Percentiles rank a stretch among this genome's conserved stretches.
These are phyloP conservation scores for Phytophthora macrochlamydospora DNA, from an alignment of 352 stramenopile genomes.

Conservation along the genomic window DNA sequence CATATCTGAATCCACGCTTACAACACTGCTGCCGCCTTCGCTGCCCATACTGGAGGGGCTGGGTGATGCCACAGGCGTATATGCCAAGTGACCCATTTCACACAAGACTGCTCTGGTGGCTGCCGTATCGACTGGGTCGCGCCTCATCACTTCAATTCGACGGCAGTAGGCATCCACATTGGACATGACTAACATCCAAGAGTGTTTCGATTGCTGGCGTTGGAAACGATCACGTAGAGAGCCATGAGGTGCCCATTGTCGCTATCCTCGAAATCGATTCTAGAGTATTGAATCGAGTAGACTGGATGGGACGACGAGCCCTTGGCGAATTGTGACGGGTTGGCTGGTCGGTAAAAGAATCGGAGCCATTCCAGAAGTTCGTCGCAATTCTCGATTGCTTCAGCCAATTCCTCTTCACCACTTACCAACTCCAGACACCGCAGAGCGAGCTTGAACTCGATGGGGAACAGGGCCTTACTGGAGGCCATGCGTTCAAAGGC, in stretches of 20 bases:
- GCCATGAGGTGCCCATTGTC: background rate
- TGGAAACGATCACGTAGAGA: constrained; percentile 38
- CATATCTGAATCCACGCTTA: constrained; percentile 9
- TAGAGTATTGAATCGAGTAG: constrained; percentile 55
- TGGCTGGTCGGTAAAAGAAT: constrained; percentile 76
- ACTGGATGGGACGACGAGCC: constrained; percentile 60
- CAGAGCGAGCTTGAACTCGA: constrained; percentile 69
- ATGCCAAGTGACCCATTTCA: constrained; percentile 27
- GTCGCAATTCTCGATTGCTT: constrained; percentile 35
- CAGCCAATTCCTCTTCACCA: constrained; percentile 31
- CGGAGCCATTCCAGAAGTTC: constrained; percentile 52
- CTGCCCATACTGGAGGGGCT: constrained; percentile 22
- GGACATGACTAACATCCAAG: constrained; percentile 44
- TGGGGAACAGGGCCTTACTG: constrained; percentile 55
- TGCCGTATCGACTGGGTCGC: constrained; percentile 43
- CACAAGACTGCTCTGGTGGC: constrained; percentile 34
- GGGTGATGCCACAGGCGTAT: constrained; percentile 5
- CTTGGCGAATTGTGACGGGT: constrained; percentile 55
- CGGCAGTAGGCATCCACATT: constrained; percentile 54
- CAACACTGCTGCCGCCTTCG: constrained; percentile 11
- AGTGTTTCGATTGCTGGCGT: constrained; percentile 32
- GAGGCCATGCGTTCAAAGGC: constrained; percentile 40
- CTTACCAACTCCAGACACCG: constrained; percentile 45
- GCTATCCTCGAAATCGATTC: constrained; percentile 2
- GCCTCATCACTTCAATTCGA: constrained; percentile 42